Base-by-base conservation (phyloP, 179 eudicot genomes). In the Actinidia chinensis region DNA sequence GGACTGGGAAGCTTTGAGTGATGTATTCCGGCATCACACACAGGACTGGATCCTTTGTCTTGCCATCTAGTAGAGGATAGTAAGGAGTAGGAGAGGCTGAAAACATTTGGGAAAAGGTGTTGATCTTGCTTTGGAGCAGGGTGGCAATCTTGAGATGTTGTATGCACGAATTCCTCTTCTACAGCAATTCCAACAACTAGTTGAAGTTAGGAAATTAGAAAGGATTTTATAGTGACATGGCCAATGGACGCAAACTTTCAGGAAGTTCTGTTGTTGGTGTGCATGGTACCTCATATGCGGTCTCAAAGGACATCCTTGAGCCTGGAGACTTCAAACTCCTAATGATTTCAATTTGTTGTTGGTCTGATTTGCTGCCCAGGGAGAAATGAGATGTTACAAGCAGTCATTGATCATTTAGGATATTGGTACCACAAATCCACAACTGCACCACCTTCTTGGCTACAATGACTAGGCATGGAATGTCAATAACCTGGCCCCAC, bases 141-240 rank as follows among this genome's bases (percentile, higher is more conserved):
- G 99, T 96, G 99, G 99, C 99, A 96, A 78, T 82, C 99, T n/a
- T 81, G 99, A 96, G 82, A 96, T 96, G 97, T 96, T 94, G 78
- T n/a, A 94, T 86, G 88, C 98, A 68, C 90, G 98, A 79, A 87
- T n/a, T 77, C 97, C 98, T 71, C 95, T n/a, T 65, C 74, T 94
- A 74, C 98, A 96, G 87, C 99, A 96, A 84, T 96, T 94, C 81
- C 98, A 96, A 82, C 99, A 96, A 85, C 91, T 96, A 22, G 98
- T 96, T 82, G 99, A 96, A 84, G 94, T 96, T 82, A 97, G 94
- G 82, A 98, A 96, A 83, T 96, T 98, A 56, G 90, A 97, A 60
- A 92, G 93, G 80, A 85, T 96, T n/a, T n/a, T 76, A 84, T 96
- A 76, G 86, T 91, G 33, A 96, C 79, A 91, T 96, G 79, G 89